Evolutionary conservation across 768 basidiomycete species (phyloP).

Genomic region (Scleroderma bovista): DNA sequence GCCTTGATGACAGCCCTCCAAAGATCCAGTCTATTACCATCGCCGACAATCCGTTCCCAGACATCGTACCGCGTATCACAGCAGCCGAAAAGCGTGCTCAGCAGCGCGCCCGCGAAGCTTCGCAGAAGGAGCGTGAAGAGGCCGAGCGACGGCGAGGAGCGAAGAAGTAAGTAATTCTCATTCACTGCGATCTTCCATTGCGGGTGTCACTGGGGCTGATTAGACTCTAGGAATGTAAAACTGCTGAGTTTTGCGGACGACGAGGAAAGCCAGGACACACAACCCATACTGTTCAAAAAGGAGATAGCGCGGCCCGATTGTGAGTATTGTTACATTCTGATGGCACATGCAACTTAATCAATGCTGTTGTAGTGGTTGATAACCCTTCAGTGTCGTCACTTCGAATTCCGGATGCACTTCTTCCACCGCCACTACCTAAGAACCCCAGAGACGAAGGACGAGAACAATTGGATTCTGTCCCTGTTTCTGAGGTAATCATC

Average conservation of each 20-base stretch:
- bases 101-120: constrained; percentile 71
- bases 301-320: constrained; percentile 79
- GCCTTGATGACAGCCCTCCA: constrained; percentile 57
- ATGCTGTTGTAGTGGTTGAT: constrained; percentile 17
- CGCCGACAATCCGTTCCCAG: constrained; percentile 89
- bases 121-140: constrained; percentile 75
- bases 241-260: constrained; percentile 84
- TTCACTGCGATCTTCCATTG: too few species aligned
- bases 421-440: constrained; percentile 2
- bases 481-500: constrained; percentile 13
- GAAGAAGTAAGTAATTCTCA: constrained; percentile 64
- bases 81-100: constrained; percentile 87
- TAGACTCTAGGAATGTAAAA: constrained; percentile 66
- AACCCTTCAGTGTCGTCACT: constrained; percentile 6
- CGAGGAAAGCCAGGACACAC: constrained; percentile 56
- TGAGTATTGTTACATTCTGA: constrained; percentile 35
- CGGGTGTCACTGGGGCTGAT: not conserved
- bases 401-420: constrained; percentile 6
- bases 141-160: constrained; percentile 65
- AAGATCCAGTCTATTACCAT: constrained; percentile 84
- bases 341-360: not conserved
- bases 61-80: constrained; percentile 94
- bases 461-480: not conserved
- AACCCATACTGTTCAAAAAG: constrained; percentile 54
- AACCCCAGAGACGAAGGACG: constrained; percentile 3